A percentile compares a stretch with the other conserved stretches of the same genome.
phyloP scores from a whole-genome alignment of 768 basidiomycete genomes.

The Cystobasidium onofrii region DNA sequence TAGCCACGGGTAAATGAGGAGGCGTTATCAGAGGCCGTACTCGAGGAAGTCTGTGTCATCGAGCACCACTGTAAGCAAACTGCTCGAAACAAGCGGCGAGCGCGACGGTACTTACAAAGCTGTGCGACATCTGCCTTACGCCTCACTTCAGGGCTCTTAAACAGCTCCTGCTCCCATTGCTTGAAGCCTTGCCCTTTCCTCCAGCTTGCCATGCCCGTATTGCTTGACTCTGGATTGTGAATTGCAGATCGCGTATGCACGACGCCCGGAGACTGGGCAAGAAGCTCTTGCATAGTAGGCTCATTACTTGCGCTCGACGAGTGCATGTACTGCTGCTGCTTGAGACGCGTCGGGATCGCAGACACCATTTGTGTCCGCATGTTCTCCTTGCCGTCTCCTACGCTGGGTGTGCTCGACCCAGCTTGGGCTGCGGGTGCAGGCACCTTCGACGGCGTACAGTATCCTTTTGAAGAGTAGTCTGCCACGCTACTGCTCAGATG shows the following conservation, averaged over 20 bases:
- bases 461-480: not conserved
- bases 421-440: not conserved
- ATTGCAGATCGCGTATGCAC: not conserved
- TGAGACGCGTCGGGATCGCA: slow-evolving; percentile 23
- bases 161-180: slow-evolving; percentile 71
- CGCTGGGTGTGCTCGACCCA: not conserved
- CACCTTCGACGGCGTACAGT: not conserved
- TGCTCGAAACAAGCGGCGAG: not conserved
- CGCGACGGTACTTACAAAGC: slow-evolving; percentile 56
- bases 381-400: not conserved
- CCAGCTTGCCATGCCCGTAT: slow-evolving; percentile 41
- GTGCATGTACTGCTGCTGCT: slow-evolving; percentile 10
- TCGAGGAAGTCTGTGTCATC: slow-evolving; percentile 24
- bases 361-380: slow-evolving; percentile 4
- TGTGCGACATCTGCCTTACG: slow-evolving; percentile 96
- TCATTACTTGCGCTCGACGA: slow-evolving; percentile 1
- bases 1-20: no score
- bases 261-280: slow-evolving; percentile 26
- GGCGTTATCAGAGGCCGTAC: no score
- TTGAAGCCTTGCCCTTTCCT: slow-evolving; percentile 46
- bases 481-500: not conserved
- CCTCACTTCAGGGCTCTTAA: slow-evolving; percentile 78
- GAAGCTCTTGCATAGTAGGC: slow-evolving; percentile 38
- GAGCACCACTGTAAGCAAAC: not conserved
- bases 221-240: slow-evolving; percentile 29